A percentile compares a stretch with the other conserved stretches of the same genome.
These are phyloP conservation scores for Suzukiozyma palmioleophila DNA, from an alignment of 1,139 yeast genomes.

Conservation along the genomic window DNA sequence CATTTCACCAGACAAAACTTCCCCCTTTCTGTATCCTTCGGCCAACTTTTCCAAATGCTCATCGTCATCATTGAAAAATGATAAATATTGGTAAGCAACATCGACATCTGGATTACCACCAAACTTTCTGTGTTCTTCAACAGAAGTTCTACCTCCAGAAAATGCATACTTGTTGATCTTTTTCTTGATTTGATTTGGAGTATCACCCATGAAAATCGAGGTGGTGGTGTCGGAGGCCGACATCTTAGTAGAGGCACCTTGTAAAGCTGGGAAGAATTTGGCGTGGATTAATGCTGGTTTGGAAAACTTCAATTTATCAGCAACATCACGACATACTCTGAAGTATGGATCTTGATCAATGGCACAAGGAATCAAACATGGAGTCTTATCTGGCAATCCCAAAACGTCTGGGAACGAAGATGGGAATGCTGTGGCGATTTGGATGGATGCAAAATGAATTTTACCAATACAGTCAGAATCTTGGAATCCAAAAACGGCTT, in stretches of 20 bases:
- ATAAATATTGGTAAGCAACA: conserved; percentile 88
- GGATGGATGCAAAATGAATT: conserved; percentile 91
- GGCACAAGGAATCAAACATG: conserved; percentile 97
- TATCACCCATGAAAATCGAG: conserved; percentile 90
- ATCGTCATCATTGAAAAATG: conserved; percentile 88
- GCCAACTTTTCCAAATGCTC: conserved; percentile 62
- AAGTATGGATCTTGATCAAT: conserved; percentile 99
- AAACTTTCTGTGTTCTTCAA: conserved; percentile 81
- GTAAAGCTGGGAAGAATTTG: conserved; percentile 96
- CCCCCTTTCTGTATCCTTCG: conserved; percentile 72
- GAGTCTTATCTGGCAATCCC: conserved; percentile 81
- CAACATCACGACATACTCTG: conserved; percentile 96
- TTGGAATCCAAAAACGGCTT: conserved; percentile 95
- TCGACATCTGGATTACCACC: conserved; percentile 98
- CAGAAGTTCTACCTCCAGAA: conserved; percentile 85
- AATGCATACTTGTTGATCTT: conserved; percentile 96
- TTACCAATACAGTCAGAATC: conserved; percentile 95
- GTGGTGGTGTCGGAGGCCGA: conserved; percentile 81
- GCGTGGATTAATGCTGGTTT: conserved; percentile 94
- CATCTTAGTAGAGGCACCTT: conserved; percentile 97
- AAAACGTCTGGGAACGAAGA: conserved; percentile 92
- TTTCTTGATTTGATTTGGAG: conserved; percentile 86
- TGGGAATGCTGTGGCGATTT: conserved; percentile 94
- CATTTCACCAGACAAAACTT: conserved; percentile 87
- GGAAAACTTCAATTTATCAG: conserved; percentile 82